Conservation (phyloP, 371 early-diverging fungal genomes). For the Mucor velutinosus region DNA sequence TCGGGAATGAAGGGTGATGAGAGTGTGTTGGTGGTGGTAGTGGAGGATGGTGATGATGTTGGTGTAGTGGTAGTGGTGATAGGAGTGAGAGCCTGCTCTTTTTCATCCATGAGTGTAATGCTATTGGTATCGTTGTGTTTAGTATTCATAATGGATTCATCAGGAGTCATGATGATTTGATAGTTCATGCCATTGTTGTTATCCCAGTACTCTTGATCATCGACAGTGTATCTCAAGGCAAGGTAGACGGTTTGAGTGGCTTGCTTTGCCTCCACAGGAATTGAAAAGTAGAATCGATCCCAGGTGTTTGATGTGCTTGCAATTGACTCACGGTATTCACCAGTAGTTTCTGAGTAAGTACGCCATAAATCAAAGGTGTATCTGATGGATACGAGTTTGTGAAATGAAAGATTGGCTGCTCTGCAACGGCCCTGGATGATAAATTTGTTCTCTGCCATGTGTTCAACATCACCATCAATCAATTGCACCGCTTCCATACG, state of each 20-base stretch:
- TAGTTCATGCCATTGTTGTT: constrained; percentile 78
- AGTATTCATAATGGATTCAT: background rate
- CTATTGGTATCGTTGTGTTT: background rate
- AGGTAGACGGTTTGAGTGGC: constrained; percentile 34
- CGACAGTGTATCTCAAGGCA: constrained; percentile 53
- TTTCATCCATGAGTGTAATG: background rate
- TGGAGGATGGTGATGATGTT: background rate
- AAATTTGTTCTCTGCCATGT: constrained; percentile 21
- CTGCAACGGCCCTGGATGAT: constrained; percentile 60
- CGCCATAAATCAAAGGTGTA: constrained; percentile 76
- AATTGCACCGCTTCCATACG: constrained; percentile 41
- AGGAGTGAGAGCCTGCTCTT: constrained; percentile 1
- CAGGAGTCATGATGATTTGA: constrained; percentile 43
- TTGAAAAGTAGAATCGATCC: constrained; percentile 40
- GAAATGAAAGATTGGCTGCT: constrained; percentile 77
- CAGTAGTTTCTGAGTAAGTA: constrained; percentile 59
- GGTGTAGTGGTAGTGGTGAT: background rate
- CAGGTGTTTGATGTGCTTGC: constrained; percentile 37
- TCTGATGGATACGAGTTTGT: constrained; percentile 72
- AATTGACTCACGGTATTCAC: constrained; percentile 55
- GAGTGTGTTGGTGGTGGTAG: background rate
- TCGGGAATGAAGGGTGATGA: background rate
- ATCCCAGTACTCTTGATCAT: constrained; percentile 77
- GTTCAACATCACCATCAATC: constrained; percentile 31
- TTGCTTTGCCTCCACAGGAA: constrained; percentile 39